These are phyloP conservation scores for Erucastrum elatum DNA, from an alignment of 345 rosid genomes.

Conservation along the genomic window DNA sequence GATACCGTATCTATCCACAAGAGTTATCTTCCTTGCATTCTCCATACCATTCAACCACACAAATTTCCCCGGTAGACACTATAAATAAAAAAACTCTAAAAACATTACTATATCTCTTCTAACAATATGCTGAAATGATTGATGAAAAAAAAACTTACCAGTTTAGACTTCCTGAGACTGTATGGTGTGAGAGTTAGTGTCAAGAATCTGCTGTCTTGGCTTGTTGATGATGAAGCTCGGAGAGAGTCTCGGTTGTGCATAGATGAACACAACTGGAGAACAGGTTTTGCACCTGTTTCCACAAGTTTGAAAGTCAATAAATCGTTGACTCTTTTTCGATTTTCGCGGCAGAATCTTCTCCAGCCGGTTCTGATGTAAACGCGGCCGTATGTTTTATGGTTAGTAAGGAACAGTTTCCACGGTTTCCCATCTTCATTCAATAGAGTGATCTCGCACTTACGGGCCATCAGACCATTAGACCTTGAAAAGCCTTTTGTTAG, in stretches of 20 bases:
- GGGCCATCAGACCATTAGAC: slow-evolving; percentile 9
- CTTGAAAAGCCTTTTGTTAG: neutral
- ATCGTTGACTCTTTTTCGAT: neutral
- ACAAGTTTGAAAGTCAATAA: slow-evolving; percentile 1
- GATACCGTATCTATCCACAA: slow-evolving; percentile 7
- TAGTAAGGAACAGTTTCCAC: neutral
- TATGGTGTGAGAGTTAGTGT: slow-evolving; percentile 8
- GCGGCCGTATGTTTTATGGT: neutral
- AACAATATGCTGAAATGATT: neutral
- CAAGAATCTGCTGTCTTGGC: slow-evolving; percentile 20
- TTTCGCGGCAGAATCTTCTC: slow-evolving; percentile 17
- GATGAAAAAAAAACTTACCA: slow-evolving; percentile 4
- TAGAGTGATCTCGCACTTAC: slow-evolving; percentile 6
- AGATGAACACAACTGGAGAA: slow-evolving; percentile 16
- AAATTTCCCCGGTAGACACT: slow-evolving; percentile 16
- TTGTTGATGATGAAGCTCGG: neutral
- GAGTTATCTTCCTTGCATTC: neutral
- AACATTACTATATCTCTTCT: neutral
- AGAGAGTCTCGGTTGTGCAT: neutral
- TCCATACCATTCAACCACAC: slow-evolving; percentile 1
- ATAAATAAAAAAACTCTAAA: neutral
- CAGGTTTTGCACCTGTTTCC: neutral
- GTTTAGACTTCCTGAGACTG: neutral
- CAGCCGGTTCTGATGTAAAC: slow-evolving; percentile 26
- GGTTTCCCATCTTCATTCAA: slow-evolving; percentile 4